Conservation (phyloP, 495 filamentous ascomycete species). For the Aspergillus funiculosus region DNA sequence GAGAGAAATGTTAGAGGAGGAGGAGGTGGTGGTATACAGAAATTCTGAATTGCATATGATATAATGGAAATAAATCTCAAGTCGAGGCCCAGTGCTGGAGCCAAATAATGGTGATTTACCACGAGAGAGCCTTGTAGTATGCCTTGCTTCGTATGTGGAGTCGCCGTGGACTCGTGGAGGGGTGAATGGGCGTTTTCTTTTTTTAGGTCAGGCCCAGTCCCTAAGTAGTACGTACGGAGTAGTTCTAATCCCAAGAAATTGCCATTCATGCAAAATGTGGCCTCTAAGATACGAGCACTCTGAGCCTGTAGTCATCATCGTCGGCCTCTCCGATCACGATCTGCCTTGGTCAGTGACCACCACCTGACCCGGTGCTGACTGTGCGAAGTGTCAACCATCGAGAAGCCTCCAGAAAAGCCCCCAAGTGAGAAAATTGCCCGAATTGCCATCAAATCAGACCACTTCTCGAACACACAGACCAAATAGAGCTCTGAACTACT, state of each 20-base stretch:
- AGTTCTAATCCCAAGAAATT: background rate
- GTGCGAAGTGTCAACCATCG: background rate
- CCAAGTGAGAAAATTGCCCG: conserved; percentile 14
- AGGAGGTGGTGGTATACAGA: no score
- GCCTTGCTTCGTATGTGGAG: background rate
- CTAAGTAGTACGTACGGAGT: background rate
- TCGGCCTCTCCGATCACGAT: conserved; percentile 21
- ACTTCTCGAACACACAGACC: conserved; percentile 14
- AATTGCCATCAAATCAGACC: conserved; percentile 17
- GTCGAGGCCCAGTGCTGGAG: no score
- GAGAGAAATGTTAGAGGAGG: no score
- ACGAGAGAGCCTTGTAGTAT: conserved; percentile 3
- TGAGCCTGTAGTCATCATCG: conserved; percentile 1
- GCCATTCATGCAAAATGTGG: background rate
- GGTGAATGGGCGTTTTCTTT: conserved; percentile 3
- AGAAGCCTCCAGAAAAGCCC: background rate
- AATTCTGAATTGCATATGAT: no score
- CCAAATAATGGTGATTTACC: background rate
- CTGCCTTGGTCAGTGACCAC: conserved; percentile 21
- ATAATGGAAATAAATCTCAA: no score
- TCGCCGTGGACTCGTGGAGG: background rate
- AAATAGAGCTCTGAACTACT: conserved; percentile 16
- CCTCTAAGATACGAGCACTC: background rate
- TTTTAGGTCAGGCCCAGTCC: no score
- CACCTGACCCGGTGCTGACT: conserved; percentile 23